phyloP scores from a whole-genome alignment of 129 eudicot species.

The Chrysanthemum lavandulifolium region DNA sequence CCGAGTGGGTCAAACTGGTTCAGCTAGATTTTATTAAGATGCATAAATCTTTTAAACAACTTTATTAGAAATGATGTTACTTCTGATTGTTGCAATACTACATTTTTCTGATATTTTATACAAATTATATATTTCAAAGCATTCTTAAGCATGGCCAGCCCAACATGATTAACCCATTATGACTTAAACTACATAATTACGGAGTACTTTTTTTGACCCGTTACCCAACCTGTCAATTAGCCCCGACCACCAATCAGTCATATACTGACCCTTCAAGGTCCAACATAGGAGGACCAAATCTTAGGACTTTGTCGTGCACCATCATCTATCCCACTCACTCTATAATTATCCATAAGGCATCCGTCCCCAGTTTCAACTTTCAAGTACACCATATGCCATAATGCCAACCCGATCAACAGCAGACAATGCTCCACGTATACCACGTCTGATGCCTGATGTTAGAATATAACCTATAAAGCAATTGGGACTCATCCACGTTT shows the following conservation, averaged over 20 bases:
- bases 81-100: background rate
- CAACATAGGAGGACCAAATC: slow-evolving; percentile 18
- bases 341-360: slow-evolving; percentile 5
- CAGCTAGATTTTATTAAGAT: background rate
- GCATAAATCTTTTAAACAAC: background rate
- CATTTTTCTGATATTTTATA: background rate
- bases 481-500: slow-evolving; percentile 14
- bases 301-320: slow-evolving; percentile 20
- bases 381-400: slow-evolving; percentile 20
- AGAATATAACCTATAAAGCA: slow-evolving; percentile 23
- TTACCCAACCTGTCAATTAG: background rate
- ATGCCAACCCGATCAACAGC: slow-evolving; percentile 12
- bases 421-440: slow-evolving; percentile 25
- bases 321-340: slow-evolving; percentile 7
- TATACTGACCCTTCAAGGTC: slow-evolving; percentile 11
- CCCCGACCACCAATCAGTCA: slow-evolving; percentile 10
- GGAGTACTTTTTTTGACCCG: background rate
- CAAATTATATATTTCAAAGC: too few species aligned
- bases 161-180: background rate
- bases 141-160: background rate
- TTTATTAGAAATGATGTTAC: background rate
- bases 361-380: slow-evolving; percentile 26
- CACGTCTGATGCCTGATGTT: slow-evolving; percentile 21
- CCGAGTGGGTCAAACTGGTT: background rate
- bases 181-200: background rate